Evolutionary conservation across 345 rosid genomes (phyloP).

Genomic region (Salix dunnii): DNA sequence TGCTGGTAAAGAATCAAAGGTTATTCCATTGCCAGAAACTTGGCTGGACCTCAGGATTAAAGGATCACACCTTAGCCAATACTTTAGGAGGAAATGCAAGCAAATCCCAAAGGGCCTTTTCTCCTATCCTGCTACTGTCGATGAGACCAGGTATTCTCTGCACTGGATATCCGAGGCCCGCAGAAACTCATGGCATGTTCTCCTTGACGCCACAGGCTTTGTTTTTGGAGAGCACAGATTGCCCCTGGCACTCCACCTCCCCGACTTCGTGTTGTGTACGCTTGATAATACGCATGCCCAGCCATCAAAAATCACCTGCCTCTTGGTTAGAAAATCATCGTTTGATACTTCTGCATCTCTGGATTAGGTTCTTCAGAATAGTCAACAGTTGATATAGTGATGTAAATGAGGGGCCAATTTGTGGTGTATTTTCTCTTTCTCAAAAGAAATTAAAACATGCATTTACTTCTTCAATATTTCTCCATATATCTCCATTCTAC

Average conservation of each 20-base stretch:
- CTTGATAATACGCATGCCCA: constrained; percentile 3
- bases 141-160: constrained; percentile 48
- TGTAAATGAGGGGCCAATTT: neutral
- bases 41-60: constrained; percentile 69
- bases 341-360: constrained; percentile 4
- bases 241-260: constrained; percentile 43
- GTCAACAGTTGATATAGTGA: neutral
- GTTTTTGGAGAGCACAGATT: constrained; percentile 44
- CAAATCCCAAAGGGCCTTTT: constrained; percentile 51
- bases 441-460: neutral
- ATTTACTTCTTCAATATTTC: neutral
- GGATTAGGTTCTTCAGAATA: neutral
- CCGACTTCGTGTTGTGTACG: constrained; percentile 8
- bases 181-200: constrained; percentile 65
- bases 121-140: constrained; percentile 45
- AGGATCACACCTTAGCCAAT: constrained; percentile 65
- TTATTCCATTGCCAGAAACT: constrained; percentile 46
- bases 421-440: neutral
- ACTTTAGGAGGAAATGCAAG: constrained; percentile 64
- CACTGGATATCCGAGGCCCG: constrained; percentile 79
- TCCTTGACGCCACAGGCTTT: constrained; percentile 48
- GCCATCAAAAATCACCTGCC: constrained; percentile 31
- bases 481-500: neutral
- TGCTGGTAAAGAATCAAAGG: constrained; percentile 44
- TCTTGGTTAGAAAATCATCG: constrained; percentile 14